Percentiles rank a stretch among this genome's conserved stretches.
These are phyloP conservation scores for Penicillium glabrum DNA, from an alignment of 2,329 filamentous ascomycete species.

Conservation along the genomic window DNA sequence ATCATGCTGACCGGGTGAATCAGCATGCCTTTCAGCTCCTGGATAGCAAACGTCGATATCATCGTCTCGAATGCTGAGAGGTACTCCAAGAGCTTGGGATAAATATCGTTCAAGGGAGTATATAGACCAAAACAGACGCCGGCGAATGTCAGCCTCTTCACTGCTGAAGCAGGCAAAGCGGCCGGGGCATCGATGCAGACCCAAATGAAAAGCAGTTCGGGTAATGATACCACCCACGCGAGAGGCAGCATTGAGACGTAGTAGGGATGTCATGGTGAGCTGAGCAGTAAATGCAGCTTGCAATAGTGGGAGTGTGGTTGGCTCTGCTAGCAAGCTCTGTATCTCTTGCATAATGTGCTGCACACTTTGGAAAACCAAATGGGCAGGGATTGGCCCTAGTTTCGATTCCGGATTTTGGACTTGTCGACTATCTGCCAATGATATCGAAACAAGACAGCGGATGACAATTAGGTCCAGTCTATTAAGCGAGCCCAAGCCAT, in stretches of 20 bases:
- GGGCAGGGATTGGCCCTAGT: constrained; percentile 38
- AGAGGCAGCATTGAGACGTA: constrained; percentile 59
- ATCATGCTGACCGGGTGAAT: background rate
- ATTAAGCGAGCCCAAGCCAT: constrained; percentile 30
- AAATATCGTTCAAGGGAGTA: constrained; percentile 58
- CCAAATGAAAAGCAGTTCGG: constrained; percentile 57
- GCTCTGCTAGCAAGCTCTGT: constrained; percentile 47
- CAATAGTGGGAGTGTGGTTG: constrained; percentile 48
- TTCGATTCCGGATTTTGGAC: constrained; percentile 11
- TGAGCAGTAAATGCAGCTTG: constrained; percentile 57
- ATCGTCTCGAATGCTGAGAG: constrained; percentile 56
- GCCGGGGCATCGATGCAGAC: constrained; percentile 58
- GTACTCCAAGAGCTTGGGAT: constrained; percentile 57
- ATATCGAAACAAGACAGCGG: constrained; percentile 54
- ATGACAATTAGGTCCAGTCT: constrained; percentile 45
- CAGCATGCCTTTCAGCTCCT: constrained; percentile 47
- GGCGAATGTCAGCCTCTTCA: constrained; percentile 50
- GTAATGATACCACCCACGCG: constrained; percentile 56
- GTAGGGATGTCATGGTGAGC: constrained; percentile 56
- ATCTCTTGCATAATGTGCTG: constrained; percentile 54
- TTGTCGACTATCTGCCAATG: constrained; percentile 55
- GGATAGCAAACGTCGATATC: constrained; percentile 61
- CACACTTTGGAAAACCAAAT: constrained; percentile 50
- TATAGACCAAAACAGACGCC: constrained; percentile 58
- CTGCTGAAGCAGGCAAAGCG: constrained; percentile 53